Conservation (phyloP, 768 basidiomycete species). For the Lactarius sanguifluus region DNA sequence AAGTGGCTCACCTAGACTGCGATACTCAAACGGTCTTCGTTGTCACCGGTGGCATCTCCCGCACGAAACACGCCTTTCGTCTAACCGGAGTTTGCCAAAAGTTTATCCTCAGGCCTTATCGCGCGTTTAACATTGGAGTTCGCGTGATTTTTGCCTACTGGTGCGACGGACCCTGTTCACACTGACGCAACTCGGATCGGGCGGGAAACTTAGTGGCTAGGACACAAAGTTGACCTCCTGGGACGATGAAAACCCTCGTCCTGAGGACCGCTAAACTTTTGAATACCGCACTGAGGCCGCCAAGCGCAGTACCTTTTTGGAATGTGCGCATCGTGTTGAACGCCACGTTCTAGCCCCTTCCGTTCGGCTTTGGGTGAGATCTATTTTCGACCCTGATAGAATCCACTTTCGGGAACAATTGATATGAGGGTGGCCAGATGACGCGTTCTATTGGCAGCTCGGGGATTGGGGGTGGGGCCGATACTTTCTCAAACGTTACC, state of each 20-base stretch:
- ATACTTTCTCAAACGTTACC: neutral
- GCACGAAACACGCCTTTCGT: neutral
- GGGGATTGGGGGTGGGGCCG: conserved; percentile 14
- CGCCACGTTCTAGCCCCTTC: neutral
- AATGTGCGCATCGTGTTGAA: neutral
- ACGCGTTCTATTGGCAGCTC: neutral
- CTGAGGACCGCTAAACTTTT: neutral
- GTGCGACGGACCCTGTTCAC: neutral
- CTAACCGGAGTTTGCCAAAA: neutral
- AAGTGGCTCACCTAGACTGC: neutral
- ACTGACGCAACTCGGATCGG: conserved; percentile 9
- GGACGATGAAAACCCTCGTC: neutral
- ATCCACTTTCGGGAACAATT: neutral
- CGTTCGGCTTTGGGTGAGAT: conserved; percentile 7
- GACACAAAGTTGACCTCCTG: neutral
- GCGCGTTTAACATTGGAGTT: neutral
- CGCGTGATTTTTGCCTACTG: neutral
- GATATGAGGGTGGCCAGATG: neutral
- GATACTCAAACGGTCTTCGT: neutral
- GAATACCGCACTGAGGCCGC: neutral
- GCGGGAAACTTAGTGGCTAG: conserved; percentile 13
- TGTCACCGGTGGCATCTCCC: neutral
- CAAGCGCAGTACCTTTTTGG: neutral
- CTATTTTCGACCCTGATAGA: neutral
- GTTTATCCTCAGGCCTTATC: neutral